phyloP scores from a whole-genome alignment of 306 rosid genomes.

The Hippophae gyantsensis region DNA sequence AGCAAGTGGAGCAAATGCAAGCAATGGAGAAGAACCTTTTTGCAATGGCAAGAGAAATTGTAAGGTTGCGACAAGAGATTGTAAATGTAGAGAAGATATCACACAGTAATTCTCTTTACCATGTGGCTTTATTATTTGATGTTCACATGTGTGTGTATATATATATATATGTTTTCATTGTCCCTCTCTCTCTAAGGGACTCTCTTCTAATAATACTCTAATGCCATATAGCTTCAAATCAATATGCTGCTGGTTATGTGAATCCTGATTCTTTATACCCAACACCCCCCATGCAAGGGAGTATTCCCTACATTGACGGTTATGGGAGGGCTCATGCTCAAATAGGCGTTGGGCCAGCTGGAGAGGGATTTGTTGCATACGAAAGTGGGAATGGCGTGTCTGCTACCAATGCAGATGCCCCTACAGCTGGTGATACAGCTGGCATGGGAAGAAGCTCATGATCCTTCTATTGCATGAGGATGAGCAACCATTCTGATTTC shows the following conservation, averaged over 20 bases:
- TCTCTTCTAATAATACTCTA: constrained; percentile 21
- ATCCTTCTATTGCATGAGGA: too few relatives aligned
- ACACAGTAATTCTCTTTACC: constrained; percentile 42
- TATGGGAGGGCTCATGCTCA: constrained; percentile 41
- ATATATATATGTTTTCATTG: not conserved
- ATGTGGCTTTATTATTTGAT: constrained; percentile 2
- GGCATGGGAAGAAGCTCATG: too few relatives aligned
- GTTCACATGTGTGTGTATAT: not conserved
- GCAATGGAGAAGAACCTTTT: constrained; percentile 68
- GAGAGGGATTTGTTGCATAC: constrained; percentile 27
- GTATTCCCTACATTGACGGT: constrained; percentile 30
- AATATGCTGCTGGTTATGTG: constrained; percentile 22
- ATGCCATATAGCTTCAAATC: constrained; percentile 34
- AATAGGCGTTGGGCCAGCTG: constrained; percentile 30
- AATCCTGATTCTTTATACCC: constrained; percentile 19
- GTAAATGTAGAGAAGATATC: constrained; percentile 49
- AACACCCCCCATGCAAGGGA: constrained; percentile 21
- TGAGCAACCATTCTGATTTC: too few relatives aligned
- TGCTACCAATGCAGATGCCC: constrained; percentile 17
- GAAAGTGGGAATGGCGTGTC: constrained; percentile 32
- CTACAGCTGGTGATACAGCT: constrained; percentile 29
- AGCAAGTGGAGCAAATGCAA: constrained; percentile 62
- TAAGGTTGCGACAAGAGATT: constrained; percentile 54
- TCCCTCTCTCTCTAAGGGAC: constrained; percentile 9
- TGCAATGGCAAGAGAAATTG: constrained; percentile 74